Evolutionary conservation across 495 filamentous ascomycete species (phyloP).

Genomic region (Pyrenula aspistea): DNA sequence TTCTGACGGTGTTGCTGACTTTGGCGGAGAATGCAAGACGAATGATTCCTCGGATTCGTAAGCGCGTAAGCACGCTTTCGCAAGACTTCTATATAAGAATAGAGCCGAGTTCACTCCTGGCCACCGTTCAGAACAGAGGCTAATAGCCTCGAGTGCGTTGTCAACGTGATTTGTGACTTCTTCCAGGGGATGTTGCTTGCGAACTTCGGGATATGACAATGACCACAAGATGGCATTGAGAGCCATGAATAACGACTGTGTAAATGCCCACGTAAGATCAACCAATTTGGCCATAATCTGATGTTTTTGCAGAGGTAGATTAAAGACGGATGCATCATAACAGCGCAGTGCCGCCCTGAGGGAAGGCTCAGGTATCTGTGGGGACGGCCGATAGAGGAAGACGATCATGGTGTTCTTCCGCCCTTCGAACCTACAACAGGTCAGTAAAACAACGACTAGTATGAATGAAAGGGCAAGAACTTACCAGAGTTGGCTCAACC

Average conservation of each 20-base stretch:
- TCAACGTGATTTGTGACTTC: constrained; percentile 61
- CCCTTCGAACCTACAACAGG: constrained; percentile 51
- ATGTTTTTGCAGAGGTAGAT: constrained; percentile 63
- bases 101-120: constrained; percentile 77
- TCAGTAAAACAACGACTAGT: constrained; percentile 1
- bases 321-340: constrained; percentile 68
- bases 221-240: constrained; percentile 83
- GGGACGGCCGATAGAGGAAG: constrained; percentile 74
- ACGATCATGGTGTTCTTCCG: constrained; percentile 76
- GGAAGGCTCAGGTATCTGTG: constrained; percentile 78
- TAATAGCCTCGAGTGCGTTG: constrained; percentile 61
- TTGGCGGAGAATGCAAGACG: constrained; percentile 50
- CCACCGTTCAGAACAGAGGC: constrained; percentile 69
- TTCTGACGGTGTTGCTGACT: neutral
- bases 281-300: constrained; percentile 63
- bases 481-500: constrained; percentile 54
- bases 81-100: constrained; percentile 65
- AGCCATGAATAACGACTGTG: constrained; percentile 74
- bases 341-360: constrained; percentile 60
- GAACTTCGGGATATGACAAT: constrained; percentile 72
- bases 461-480: constrained; percentile 5
- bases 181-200: constrained; percentile 51
- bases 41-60: constrained; percentile 62
- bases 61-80: constrained; percentile 70
- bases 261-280: constrained; percentile 86